Evolutionary conservation across 306 rosid species (phyloP).

Genomic region (Casuarina cunninghamiana): DNA sequence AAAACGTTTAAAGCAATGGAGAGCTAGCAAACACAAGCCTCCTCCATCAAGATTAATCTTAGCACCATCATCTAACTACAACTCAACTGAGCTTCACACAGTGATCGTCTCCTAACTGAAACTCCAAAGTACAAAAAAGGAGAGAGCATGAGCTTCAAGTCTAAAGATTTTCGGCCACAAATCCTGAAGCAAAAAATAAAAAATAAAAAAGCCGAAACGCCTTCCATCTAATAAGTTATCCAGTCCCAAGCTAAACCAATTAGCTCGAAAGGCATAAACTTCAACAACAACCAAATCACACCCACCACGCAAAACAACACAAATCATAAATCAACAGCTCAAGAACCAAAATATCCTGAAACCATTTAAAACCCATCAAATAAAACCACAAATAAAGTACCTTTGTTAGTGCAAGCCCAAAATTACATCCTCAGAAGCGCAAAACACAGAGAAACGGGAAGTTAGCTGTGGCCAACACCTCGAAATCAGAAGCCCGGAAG

Average conservation of each 20-base stretch:
- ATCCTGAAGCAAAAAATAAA: background rate
- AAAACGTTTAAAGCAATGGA: background rate
- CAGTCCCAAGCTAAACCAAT: background rate
- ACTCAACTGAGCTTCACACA: conserved; percentile 3
- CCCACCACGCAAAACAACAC: background rate
- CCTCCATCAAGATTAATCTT: background rate
- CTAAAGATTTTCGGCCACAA: background rate
- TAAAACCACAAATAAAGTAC: conserved; percentile 6
- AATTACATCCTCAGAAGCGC: conserved; percentile 9
- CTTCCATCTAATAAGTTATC: background rate
- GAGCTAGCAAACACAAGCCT: conserved; percentile 3
- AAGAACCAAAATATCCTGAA: background rate
- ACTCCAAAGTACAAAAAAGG: background rate
- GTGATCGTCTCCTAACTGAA: background rate
- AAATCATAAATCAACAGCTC: background rate
- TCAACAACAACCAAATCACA: background rate
- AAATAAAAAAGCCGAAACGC: background rate
- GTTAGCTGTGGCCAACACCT: conserved; percentile 17
- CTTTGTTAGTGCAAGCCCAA: conserved; percentile 14
- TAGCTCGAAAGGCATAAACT: background rate
- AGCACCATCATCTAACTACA: background rate
- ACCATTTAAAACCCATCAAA: background rate
- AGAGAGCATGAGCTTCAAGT: background rate
- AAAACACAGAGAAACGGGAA: conserved; percentile 18
- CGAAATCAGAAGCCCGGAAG: conserved; percentile 8